Percentiles rank a stretch among this genome's conserved stretches.
These are phyloP conservation scores for Sclerotinia borealis DNA, from an alignment of 2,329 filamentous ascomycete species.

Conservation along the genomic window DNA sequence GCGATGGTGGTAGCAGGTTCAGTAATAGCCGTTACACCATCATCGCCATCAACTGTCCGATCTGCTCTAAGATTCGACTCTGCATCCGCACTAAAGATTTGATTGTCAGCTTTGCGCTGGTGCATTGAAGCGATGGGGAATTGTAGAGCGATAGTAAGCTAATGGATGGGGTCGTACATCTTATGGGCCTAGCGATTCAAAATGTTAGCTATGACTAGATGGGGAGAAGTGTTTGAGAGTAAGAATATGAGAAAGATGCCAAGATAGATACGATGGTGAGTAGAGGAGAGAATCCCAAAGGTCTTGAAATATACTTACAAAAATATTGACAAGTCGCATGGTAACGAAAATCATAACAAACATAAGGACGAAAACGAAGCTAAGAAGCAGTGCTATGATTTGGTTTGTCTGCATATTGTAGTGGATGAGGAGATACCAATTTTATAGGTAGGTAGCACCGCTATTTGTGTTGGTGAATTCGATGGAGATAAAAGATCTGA, in stretches of 20 bases:
- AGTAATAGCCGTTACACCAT: neutral
- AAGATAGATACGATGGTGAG: too few relatives aligned
- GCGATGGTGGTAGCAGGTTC: neutral
- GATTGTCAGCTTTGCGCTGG: neutral
- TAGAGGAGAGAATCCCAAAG: neutral
- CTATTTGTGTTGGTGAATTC: neutral
- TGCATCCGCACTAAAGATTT: neutral
- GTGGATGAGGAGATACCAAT: neutral
- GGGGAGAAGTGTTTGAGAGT: neutral
- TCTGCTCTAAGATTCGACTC: neutral
- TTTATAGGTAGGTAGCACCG: neutral
- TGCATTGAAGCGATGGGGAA: neutral
- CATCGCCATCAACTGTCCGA: neutral
- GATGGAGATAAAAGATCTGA: neutral
- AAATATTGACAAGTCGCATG: conserved; percentile 8
- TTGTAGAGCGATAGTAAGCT: neutral
- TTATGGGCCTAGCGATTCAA: neutral
- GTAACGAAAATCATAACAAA: neutral
- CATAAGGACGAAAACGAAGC: conserved; percentile 6
- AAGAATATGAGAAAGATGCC: neutral
- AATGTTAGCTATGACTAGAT: neutral
- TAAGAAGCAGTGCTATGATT: neutral
- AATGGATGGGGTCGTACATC: neutral
- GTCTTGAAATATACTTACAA: neutral
- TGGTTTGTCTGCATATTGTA: conserved; percentile 3